Conservation (phyloP, 2,329 filamentous ascomycete species). For the Tolypocladium nubicola region DNA sequence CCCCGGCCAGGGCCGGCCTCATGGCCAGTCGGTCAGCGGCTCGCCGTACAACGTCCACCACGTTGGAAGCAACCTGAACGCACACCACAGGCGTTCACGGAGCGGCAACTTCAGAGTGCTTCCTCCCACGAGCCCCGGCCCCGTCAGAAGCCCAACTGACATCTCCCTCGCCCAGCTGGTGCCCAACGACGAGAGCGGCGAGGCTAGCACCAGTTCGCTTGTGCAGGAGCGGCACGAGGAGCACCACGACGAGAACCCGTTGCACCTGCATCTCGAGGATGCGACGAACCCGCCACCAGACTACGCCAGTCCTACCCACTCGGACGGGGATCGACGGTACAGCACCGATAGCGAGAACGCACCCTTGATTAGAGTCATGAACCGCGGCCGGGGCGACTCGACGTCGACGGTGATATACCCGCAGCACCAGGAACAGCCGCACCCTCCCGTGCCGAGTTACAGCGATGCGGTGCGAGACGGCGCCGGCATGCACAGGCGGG, state of each 20-base stretch:
- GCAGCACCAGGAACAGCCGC: conserved; percentile 7
- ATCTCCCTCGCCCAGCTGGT: conserved; percentile 86
- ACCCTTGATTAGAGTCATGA: conserved; percentile 39
- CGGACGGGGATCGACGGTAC: conserved; percentile 44
- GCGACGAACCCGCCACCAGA: conserved; percentile 57
- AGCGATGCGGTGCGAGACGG: conserved; percentile 59
- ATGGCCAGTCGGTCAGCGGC: conserved; percentile 34
- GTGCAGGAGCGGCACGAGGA: conserved; percentile 10
- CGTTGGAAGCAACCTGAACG: conserved; percentile 37
- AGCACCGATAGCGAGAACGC: conserved; percentile 47
- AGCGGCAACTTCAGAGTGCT: conserved; percentile 71
- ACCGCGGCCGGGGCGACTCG: conserved; percentile 40
- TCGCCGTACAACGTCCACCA: conserved; percentile 27
- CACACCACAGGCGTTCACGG: conserved; percentile 61
- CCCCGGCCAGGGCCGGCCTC: conserved; percentile 29
- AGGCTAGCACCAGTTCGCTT: conserved; percentile 27
- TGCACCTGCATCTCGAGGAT: conserved; percentile 37
- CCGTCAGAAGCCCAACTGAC: conserved; percentile 83
- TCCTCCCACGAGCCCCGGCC: conserved; percentile 75
- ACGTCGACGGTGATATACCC: conserved; percentile 14
- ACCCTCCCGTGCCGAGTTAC: conserved; percentile 72
- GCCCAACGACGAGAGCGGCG: conserved; percentile 60
- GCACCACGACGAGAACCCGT: conserved; percentile 24
- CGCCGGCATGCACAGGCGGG: conserved; percentile 15
- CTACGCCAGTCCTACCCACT: conserved; percentile 56